phyloP scores from a whole-genome alignment of 2,329 filamentous ascomycete species.

The Stagonosporopsis rhizophila region DNA sequence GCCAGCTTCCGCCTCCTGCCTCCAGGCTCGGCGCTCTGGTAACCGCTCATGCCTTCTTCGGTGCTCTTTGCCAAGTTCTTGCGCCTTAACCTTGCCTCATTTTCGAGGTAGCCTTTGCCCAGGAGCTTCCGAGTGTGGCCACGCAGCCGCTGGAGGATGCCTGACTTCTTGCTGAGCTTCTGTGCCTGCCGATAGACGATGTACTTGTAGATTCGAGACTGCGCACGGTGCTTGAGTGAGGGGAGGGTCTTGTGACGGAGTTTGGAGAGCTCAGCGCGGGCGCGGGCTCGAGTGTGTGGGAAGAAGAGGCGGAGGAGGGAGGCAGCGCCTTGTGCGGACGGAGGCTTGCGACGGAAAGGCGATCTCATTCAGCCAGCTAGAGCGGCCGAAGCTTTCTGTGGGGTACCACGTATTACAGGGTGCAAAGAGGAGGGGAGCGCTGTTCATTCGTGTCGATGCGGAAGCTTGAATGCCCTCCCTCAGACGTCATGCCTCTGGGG shows the following conservation, averaged over 20 bases:
- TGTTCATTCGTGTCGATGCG: slow-evolving; percentile 11
- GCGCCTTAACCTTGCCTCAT: slow-evolving; percentile 42
- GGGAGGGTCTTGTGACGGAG: slow-evolving; percentile 80
- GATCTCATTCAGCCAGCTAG: slow-evolving; percentile 42
- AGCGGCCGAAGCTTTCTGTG: slow-evolving; percentile 17
- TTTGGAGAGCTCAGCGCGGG: slow-evolving; percentile 69
- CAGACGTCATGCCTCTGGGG: slow-evolving; percentile 12
- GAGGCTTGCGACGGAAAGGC: slow-evolving; percentile 40
- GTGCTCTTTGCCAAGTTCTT: slow-evolving; percentile 40
- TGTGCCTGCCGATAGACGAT: slow-evolving; percentile 67
- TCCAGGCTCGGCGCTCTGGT: slow-evolving; percentile 64
- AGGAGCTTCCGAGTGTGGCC: slow-evolving; percentile 42
- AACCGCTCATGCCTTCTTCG: slow-evolving; percentile 40
- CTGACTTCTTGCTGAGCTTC: slow-evolving; percentile 39
- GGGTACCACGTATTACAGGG: not conserved
- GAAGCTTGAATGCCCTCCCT: slow-evolving; percentile 18
- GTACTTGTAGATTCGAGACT: slow-evolving; percentile 78
- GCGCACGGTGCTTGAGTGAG: slow-evolving; percentile 71
- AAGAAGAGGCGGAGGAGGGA: slow-evolving; percentile 71
- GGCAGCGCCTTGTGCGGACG: slow-evolving; percentile 37
- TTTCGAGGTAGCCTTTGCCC: slow-evolving; percentile 38
- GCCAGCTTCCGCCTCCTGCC: slow-evolving; percentile 80
- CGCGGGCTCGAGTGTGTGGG: slow-evolving; percentile 67
- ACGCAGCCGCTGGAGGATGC: slow-evolving; percentile 42
- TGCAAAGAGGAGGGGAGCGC: not conserved